Evolutionary conservation across 2,329 filamentous ascomycete genomes (phyloP).

Genomic region (Exophiala aquamarina): DNA sequence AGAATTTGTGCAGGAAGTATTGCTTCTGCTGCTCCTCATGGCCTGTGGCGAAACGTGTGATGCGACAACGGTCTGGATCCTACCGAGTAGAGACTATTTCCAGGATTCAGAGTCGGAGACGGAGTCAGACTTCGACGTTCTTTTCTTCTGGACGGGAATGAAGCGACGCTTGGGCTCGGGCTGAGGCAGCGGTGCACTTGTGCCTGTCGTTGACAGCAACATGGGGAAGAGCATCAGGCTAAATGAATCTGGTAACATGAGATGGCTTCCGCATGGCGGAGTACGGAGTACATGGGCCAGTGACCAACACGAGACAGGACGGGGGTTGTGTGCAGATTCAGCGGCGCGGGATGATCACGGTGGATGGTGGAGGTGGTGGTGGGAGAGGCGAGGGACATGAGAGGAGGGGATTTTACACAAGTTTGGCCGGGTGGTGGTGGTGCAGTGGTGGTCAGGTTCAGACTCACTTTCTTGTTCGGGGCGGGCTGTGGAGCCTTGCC

Average conservation of each 20-base stretch:
- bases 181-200: conserved; percentile 14
- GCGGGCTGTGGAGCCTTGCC: no score
- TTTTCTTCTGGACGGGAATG: conserved; percentile 17
- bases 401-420: conserved; percentile 1
- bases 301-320: conserved; percentile 3
- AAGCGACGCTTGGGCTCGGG: conserved; percentile 8
- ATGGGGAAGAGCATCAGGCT: conserved; percentile 15
- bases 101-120: neutral
- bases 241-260: conserved; percentile 14
- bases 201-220: neutral
- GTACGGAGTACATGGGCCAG: conserved; percentile 19
- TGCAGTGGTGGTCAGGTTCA: neutral
- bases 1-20: conserved; percentile 14
- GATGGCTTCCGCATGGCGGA: conserved; percentile 11
- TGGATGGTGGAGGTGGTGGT: conserved; percentile 4
- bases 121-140: neutral
- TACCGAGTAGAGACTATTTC: neutral
- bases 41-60: conserved; percentile 17
- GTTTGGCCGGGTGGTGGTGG: neutral
- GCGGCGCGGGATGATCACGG: conserved; percentile 18
- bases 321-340: conserved; percentile 8
- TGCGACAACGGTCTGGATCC: neutral
- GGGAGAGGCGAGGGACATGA: conserved; percentile 1
- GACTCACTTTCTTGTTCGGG: no score
- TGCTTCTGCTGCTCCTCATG: conserved; percentile 26